These are phyloP conservation scores for Arctium minus DNA, from an alignment of 129 eudicot genomes.

Conservation along the genomic window DNA sequence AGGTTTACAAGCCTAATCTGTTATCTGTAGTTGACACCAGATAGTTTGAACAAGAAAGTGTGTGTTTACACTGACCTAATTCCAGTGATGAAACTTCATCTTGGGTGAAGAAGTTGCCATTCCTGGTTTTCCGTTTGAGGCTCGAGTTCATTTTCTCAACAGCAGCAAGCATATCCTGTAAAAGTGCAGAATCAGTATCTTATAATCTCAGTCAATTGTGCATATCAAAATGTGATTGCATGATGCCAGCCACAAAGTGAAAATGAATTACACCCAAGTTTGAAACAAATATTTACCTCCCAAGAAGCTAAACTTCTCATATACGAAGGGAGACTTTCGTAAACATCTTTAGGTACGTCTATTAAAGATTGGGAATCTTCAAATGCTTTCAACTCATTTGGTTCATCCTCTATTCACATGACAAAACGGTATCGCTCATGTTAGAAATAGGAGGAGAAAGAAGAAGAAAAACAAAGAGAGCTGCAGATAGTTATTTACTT, in stretches of 20 bases:
- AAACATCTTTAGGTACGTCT: slow-evolving; percentile 49
- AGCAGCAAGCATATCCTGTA: slow-evolving; percentile 65
- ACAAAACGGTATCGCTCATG: slow-evolving; percentile 7
- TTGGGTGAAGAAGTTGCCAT: slow-evolving; percentile 48
- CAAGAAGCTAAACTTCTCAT: slow-evolving; percentile 75
- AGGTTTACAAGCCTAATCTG: background rate
- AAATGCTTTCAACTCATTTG: slow-evolving; percentile 29
- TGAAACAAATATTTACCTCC: slow-evolving; percentile 49
- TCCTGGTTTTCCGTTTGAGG: slow-evolving; percentile 41
- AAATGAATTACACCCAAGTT: background rate
- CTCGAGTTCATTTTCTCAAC: slow-evolving; percentile 73
- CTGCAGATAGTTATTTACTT: slow-evolving; percentile 30
- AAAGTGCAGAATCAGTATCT: background rate
- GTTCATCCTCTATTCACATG: slow-evolving; percentile 29
- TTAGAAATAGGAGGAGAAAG: background rate
- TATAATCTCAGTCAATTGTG: background rate
- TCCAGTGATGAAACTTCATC: slow-evolving; percentile 64
- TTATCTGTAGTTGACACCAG: background rate
- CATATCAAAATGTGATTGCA: background rate
- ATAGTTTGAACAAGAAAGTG: background rate
- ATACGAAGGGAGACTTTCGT: slow-evolving; percentile 75
- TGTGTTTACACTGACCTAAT: slow-evolving; percentile 41
- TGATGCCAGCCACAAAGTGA: background rate
- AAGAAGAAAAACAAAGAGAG: background rate
- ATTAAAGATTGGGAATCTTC: slow-evolving; percentile 33